These are phyloP conservation scores for Colletotrichum sp. DNA, from an alignment of 2,329 filamentous ascomycete species.

Conservation along the genomic window DNA sequence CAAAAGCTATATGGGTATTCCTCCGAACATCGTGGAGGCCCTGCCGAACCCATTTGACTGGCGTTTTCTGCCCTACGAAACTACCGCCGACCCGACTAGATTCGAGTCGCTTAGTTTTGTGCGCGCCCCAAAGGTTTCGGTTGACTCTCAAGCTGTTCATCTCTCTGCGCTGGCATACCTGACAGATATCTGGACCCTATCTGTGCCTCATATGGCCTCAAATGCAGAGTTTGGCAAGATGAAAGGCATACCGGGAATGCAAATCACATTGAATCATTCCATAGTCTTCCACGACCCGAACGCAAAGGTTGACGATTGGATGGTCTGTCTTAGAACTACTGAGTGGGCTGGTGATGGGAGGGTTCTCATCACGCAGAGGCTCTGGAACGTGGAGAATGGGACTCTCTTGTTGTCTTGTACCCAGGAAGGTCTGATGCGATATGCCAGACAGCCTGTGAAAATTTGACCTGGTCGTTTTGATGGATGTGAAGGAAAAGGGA, in stretches of 20 bases:
- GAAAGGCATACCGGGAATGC: background rate
- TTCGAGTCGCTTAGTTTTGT: background rate
- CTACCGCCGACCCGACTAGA: background rate
- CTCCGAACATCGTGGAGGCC: background rate
- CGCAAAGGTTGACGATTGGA: background rate
- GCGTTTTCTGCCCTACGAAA: background rate
- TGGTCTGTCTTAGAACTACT: background rate
- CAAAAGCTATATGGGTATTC: background rate
- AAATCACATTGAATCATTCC: background rate
- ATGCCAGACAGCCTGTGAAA: background rate
- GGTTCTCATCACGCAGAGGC: background rate
- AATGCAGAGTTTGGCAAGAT: background rate
- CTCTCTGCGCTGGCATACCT: background rate
- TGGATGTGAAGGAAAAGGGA: rapidly evolving
- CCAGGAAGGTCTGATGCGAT: background rate
- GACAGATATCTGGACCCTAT: background rate
- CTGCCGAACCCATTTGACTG: background rate
- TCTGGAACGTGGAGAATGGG: background rate
- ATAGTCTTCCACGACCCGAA: background rate
- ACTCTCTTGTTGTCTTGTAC: background rate
- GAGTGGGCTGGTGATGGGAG: background rate
- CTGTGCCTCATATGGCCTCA: background rate
- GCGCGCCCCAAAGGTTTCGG: background rate
- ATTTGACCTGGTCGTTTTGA: background rate
- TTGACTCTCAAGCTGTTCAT: background rate